Base-by-base conservation (phyloP, 805 yeast genomes). In the Candida wancherniae region DNA sequence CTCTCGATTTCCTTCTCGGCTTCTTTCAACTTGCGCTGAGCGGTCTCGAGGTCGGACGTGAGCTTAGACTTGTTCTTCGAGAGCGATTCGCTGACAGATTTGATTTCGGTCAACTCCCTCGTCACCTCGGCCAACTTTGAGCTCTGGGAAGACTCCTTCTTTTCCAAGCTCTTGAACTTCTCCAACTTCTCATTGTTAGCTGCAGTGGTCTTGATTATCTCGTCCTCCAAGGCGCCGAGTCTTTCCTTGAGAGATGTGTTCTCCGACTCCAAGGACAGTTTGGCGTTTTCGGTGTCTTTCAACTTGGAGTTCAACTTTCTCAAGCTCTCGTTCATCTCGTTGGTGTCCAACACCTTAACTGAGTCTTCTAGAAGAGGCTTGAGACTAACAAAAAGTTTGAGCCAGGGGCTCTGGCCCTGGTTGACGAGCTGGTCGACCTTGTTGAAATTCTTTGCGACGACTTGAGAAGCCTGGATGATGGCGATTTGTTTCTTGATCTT, bases 341-440 rank as follows among this genome's bases (percentile, higher is more conserved):
- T 74, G 4, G 76, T 65, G 48, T 76, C 80, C 23, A 72, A 58
- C 4, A 76, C 71, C 34, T 77, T 79, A 14, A 75, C 71, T 5
- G 80, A 71, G 26, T 79, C 84, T 37, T 66, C 75, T 9, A 87
- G 58, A 24, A 87, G 53, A 1, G 97, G 97, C 44, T 82, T 84
- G 44, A 90, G 61, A 32, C 74, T 73, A 13, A 76, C 63, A 37
- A 78, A 77, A 26, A 92, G 62, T 29, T 70, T 73, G 57, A 84
- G 83, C 98, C 98, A 92, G 1, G 47, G 49, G 19, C 44, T 37
- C 10, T 34, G 36, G 9, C 33, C 29, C 11, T 34, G 24, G n/a
- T 34, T 42, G 22, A 45, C 36, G 12, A 83, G 82, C 50, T 77
- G 78, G 36, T 70, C 67, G 36, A 79, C 75, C 0, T 67, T 55